Conservation (phyloP, 2,329 filamentous ascomycete genomes). For the Dryadomyces quercus-mongolicae region DNA sequence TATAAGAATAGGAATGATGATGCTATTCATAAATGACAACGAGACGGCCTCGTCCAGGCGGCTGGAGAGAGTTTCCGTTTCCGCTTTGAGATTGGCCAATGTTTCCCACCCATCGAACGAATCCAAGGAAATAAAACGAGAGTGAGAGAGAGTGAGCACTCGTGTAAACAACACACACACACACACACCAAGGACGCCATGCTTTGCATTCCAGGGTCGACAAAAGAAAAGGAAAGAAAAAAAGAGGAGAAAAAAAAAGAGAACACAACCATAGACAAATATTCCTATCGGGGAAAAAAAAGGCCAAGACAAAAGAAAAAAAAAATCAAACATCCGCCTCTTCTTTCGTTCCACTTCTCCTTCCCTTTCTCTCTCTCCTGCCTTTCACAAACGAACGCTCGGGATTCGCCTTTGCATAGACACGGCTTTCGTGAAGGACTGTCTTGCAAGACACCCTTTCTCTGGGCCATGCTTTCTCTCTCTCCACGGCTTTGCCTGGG, state of each 20-base stretch:
- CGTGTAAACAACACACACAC: background rate
- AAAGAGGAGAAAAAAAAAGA: background rate
- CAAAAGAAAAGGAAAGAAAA: background rate
- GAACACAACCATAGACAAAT: background rate
- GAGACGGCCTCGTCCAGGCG: too few relatives aligned
- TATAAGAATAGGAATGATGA: background rate
- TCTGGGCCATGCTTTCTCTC: background rate
- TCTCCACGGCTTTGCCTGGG: too few relatives aligned
- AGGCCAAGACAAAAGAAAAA: background rate
- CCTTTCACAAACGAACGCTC: background rate
- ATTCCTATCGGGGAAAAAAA: background rate
- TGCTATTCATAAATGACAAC: too few relatives aligned
- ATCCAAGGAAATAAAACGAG: background rate
- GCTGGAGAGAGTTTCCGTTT: background rate
- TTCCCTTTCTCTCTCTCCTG: background rate
- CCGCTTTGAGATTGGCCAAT: background rate
- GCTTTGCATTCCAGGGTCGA: conserved; percentile 3
- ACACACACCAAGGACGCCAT: conserved; percentile 3
- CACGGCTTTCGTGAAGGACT: too few relatives aligned
- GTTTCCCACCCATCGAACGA: background rate
- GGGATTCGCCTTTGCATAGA: too few relatives aligned
- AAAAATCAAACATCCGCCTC: background rate
- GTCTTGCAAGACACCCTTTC: too few relatives aligned
- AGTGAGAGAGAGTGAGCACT: background rate
- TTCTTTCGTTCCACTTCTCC: background rate